Conservation (phyloP, 1,139 yeast genomes). For the Candida sp. region DNA sequence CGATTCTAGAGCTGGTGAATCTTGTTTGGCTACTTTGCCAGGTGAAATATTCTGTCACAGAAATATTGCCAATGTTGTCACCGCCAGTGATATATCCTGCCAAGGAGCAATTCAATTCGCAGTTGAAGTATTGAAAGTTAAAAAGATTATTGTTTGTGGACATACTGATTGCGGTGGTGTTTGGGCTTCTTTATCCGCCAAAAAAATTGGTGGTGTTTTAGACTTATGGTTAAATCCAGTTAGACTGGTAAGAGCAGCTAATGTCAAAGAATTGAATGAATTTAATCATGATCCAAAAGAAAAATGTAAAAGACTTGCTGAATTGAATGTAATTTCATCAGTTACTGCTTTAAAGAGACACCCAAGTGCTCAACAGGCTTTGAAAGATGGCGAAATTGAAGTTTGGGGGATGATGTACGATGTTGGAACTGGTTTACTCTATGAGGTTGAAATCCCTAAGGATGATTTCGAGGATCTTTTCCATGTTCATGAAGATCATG, state of each 20-base stretch:
- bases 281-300: slow-evolving; percentile 45
- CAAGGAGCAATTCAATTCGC: slow-evolving; percentile 90
- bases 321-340: slow-evolving; percentile 70
- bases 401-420: slow-evolving; percentile 90
- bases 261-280: slow-evolving; percentile 45
- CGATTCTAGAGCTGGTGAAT: slow-evolving; percentile 88
- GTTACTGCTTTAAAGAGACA: slow-evolving; percentile 61
- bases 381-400: slow-evolving; percentile 69
- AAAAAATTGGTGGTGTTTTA: slow-evolving; percentile 69
- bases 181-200: slow-evolving; percentile 76
- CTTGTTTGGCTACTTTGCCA: slow-evolving; percentile 75
- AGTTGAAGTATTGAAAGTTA: slow-evolving; percentile 79
- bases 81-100: slow-evolving; percentile 69
- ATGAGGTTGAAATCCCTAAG: slow-evolving; percentile 50
- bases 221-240: slow-evolving; percentile 78
- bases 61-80: slow-evolving; percentile 83
- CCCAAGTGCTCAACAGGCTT: slow-evolving; percentile 72
- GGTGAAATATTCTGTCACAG: slow-evolving; percentile 96
- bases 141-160: slow-evolving; percentile 89
- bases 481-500: slow-evolving; percentile 39
- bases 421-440: slow-evolving; percentile 72
- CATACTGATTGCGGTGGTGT: slow-evolving; percentile 98
- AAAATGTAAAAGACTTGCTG: slow-evolving; percentile 66
- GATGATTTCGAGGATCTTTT: slow-evolving; percentile 51
- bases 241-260: slow-evolving; percentile 64